Evolutionary conservation across 495 filamentous ascomycete species (phyloP).

Genomic region (Oidiodendron maius): DNA sequence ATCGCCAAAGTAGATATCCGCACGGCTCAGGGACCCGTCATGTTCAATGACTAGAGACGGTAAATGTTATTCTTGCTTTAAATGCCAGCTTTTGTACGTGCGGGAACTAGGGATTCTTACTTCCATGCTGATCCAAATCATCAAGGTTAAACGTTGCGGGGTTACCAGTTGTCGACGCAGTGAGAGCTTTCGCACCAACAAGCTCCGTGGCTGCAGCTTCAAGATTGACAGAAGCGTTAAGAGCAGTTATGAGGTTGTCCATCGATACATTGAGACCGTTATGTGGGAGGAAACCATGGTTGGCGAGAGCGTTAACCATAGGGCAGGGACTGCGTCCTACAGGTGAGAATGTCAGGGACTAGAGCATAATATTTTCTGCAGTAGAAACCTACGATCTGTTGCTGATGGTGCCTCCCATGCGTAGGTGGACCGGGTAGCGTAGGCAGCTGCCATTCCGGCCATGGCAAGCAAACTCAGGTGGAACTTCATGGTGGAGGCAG

Average conservation of each 20-base stretch:
- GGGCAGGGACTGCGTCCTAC: constrained; percentile 11
- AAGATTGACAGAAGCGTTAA: constrained; percentile 9
- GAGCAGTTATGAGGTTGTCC: not conserved
- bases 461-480: too few relatives aligned
- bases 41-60: constrained; percentile 25
- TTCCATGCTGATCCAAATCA: constrained; percentile 25
- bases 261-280: constrained; percentile 11
- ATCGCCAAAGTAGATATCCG: constrained; percentile 23
- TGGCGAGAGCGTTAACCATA: constrained; percentile 13
- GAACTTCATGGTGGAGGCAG: too few relatives aligned
- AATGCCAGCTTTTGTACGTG: too few relatives aligned
- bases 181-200: constrained; percentile 20
- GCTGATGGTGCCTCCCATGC: constrained; percentile 1
- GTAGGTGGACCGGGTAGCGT: too few relatives aligned
- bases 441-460: too few relatives aligned
- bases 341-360: not conserved
- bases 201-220: constrained; percentile 17
- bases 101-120: constrained; percentile 9
- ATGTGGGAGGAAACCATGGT: constrained; percentile 10
- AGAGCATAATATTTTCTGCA: not conserved
- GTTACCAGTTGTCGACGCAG: constrained; percentile 23
- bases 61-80: not conserved
- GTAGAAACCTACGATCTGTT: constrained; percentile 4
- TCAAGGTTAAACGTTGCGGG: constrained; percentile 24
- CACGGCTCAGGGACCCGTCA: constrained; percentile 24